Base-by-base conservation (phyloP, 2,329 filamentous ascomycete species). In the Lachnellula occidentalis region DNA sequence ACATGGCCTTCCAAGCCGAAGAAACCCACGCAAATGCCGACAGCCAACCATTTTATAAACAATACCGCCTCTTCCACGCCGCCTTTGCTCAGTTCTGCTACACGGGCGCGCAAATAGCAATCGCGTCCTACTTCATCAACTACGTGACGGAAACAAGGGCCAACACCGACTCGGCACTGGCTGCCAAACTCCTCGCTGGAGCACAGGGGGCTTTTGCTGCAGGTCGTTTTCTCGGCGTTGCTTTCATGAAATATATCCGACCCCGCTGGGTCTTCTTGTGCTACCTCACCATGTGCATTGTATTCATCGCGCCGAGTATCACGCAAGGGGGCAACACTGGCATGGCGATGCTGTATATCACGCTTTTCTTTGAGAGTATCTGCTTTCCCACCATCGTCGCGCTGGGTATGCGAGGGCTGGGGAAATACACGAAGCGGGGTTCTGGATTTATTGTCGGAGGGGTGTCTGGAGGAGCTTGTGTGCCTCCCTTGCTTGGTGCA, bases 341-440 rank as follows among this genome's bases (percentile, higher is more conserved):
- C 22, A 73, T 81, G 54, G 69, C 72, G 14, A 76, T 80, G 73
- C 69, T 82, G 3, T 77, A 72, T 56, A 39, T 77, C 4, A 75
- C 76, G 1, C 70, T 79, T 17, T 80, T 80, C 67, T 80, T 79
- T 63, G 76, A 76, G 61, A 73, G 69, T 6, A 77, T 78, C 64
- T 75, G 73, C 62, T 81, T 81, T 75, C 88, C 88, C 0, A 91
- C 87, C n/a, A 90, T 92, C 64, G 83, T 92, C 27, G 87, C 87
- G 0, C 76, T 92, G 2, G 86, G 86, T 7, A 89, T 90, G 75
- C 79, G 86, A 22, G 87, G 87, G 2, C 76, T 91, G 1, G 88
- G 89, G 4, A 80, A 83, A 17, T 85, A 92, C 72, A 88, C 85
- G 34, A 91, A 92, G 75, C 80, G 87, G 57, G 88, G 88, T 1